Evolutionary conservation across 352 stramenopile genomes (phyloP), one percentile per base, ranked within the genome.

Genomic region (Peronospora farinosa): DNA sequence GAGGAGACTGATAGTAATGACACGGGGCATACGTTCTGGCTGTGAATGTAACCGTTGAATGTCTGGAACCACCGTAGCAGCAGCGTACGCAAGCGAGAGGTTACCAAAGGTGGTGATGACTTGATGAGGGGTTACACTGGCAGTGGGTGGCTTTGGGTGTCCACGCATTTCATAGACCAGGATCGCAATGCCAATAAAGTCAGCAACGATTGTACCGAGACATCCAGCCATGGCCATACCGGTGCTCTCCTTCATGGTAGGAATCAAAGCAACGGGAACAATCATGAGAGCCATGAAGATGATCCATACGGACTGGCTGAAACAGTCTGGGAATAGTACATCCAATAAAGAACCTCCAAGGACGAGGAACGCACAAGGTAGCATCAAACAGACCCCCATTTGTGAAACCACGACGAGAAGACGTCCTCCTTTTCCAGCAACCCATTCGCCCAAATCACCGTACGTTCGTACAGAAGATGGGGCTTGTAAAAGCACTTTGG

Each of bases 21-120:
- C 52, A 36, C 58, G 58, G 1, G 58, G 58, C 58, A 66, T 66
- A 11, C 53, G 58, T 15, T 66, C 52, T 10, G 58, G 58, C 32
- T 62, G 52, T 32, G 58, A 62, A 27, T 66, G 58, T 15, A 63
- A 42, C 9, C 58, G 58, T 25, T 66, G 58, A 4, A 66, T 47
- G 21, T 59, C 58, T 1, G 58, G 58, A 17, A 66, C 58, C 1
- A 66, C 58, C 7, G 40, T 66, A 12, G 58, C 58, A 1, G 58
- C 58, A 23, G 58, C 58, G 42, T 66, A 66, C 6, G 58, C 58
- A 21, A 65, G 57, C 40, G 57, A 65, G 8, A 65, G 33, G 40
- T 65, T 65, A 15, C 57, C 57, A 42, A 66, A 66, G 4, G 58
- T 66, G 31, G 47, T 66, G 33, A 66, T 38, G 10, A 66, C 58